These are phyloP conservation scores for Pichia insulana DNA, from an alignment of 805 yeast genomes.

Conservation along the genomic window DNA sequence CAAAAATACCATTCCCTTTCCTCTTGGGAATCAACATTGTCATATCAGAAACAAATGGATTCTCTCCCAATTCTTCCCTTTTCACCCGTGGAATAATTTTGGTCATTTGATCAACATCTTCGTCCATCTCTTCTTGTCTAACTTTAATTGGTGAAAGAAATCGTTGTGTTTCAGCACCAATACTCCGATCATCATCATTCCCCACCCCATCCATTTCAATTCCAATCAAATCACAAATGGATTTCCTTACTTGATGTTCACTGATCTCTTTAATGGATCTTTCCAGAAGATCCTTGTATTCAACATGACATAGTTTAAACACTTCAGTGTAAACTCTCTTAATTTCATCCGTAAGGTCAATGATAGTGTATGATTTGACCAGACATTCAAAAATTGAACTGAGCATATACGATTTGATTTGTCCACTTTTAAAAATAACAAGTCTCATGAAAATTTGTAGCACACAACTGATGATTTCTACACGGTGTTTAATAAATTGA, in stretches of 20 bases:
- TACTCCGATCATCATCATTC: slow-evolving; percentile 2
- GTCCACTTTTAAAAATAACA: slow-evolving; percentile 5
- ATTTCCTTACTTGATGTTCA: slow-evolving; percentile 11
- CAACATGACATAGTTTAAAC: slow-evolving; percentile 10
- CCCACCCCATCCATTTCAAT: neutral
- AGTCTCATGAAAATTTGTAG: slow-evolving; percentile 12
- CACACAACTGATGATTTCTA: slow-evolving; percentile 16
- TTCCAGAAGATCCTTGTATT: slow-evolving; percentile 12
- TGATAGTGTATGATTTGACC: slow-evolving; percentile 18
- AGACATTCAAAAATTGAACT: slow-evolving; percentile 19
- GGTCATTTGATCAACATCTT: slow-evolving; percentile 23
- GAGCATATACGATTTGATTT: slow-evolving; percentile 15
- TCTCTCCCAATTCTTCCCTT: slow-evolving; percentile 9
- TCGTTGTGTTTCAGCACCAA: neutral
- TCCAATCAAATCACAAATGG: neutral
- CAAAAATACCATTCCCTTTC: slow-evolving; percentile 8
- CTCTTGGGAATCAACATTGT: slow-evolving; percentile 30
- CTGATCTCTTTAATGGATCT: slow-evolving; percentile 12
- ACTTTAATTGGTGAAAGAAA: slow-evolving; percentile 6
- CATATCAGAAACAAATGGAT: slow-evolving; percentile 24
- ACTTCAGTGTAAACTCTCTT: slow-evolving; percentile 8
- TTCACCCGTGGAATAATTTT: slow-evolving; percentile 19
- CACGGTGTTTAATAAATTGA: slow-evolving; percentile 24
- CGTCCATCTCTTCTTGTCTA: slow-evolving; percentile 11
- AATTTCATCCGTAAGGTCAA: slow-evolving; percentile 9